Conservation (phyloP, 2,329 filamentous ascomycete species). For the Chaetomiaceae sp. region DNA sequence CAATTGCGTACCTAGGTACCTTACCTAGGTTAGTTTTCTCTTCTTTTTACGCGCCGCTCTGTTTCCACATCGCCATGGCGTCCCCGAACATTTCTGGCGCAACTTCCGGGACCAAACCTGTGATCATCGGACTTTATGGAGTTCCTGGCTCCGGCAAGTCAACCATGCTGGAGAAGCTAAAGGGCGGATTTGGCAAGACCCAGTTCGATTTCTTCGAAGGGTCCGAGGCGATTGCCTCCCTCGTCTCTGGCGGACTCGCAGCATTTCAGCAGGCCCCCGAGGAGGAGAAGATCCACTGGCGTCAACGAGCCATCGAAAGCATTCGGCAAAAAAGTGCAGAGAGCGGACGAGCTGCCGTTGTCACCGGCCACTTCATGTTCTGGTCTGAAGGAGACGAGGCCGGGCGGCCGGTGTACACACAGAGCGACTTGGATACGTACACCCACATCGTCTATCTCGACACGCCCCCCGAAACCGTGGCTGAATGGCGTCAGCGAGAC, state of each 20-base stretch:
- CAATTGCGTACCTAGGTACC: no score
- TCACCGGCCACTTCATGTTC: conserved; percentile 52
- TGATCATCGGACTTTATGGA: conserved; percentile 49
- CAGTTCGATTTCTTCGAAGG: conserved; percentile 47
- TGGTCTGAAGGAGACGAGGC: conserved; percentile 36
- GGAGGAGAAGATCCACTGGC: conserved; percentile 33
- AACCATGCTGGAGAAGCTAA: conserved; percentile 37
- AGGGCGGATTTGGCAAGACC: conserved; percentile 27
- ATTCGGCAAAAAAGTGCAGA: conserved; percentile 35
- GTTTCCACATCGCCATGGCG: neutral
- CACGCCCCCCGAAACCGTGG: conserved; percentile 32
- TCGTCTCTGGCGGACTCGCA: conserved; percentile 41
- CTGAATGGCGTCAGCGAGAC: conserved; percentile 35
- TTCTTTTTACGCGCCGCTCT: neutral
- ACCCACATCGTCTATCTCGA: conserved; percentile 56
- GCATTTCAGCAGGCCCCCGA: conserved; percentile 39
- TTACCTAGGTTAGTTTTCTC: no score
- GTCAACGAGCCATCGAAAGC: conserved; percentile 39
- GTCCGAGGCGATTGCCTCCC: conserved; percentile 38
- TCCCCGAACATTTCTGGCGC: no score
- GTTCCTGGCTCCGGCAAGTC: conserved; percentile 50
- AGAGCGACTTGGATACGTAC: conserved; percentile 40
- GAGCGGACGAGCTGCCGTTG: conserved; percentile 36
- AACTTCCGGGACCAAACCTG: conserved; percentile 29
- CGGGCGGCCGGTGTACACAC: conserved; percentile 35